Evolutionary conservation across 116 monocot genomes (phyloP).

Genomic region (Zostera marina): DNA sequence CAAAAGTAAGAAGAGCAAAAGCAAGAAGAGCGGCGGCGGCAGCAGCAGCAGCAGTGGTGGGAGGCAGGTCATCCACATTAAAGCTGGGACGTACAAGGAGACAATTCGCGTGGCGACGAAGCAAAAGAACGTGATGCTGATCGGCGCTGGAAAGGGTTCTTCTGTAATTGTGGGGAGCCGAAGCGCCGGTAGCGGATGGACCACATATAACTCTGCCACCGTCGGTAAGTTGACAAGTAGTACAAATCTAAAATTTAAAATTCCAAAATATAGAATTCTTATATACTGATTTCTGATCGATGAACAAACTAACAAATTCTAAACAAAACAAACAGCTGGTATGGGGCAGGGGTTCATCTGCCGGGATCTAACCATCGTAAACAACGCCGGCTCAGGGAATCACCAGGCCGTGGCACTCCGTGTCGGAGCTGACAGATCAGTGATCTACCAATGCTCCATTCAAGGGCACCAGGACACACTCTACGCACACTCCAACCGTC

Average conservation of each 20-base stretch:
- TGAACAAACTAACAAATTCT: too few relatives aligned
- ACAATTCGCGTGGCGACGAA: conserved; percentile 20
- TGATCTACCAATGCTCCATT: conserved; percentile 28
- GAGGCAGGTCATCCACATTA: conserved; percentile 32
- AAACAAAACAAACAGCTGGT: conserved; percentile 16
- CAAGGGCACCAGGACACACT: conserved; percentile 41
- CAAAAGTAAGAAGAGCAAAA: too few relatives aligned
- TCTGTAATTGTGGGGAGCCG: conserved; percentile 26
- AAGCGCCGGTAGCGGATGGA: conserved; percentile 19
- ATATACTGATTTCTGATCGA: too few relatives aligned
- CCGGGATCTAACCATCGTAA: conserved; percentile 37
- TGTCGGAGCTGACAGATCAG: conserved; percentile 21
- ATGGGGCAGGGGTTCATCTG: conserved; percentile 38
- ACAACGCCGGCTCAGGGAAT: conserved; percentile 28
- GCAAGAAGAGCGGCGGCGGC: too few relatives aligned
- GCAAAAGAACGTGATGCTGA: conserved; percentile 57
- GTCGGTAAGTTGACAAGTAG: too few relatives aligned
- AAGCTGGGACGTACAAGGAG: conserved; percentile 40
- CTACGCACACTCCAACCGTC: conserved; percentile 35
- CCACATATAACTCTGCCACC: conserved; percentile 51
- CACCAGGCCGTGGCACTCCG: conserved; percentile 43
- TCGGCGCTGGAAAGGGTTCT: conserved; percentile 49
- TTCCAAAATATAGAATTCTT: too few relatives aligned
- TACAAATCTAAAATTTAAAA: too few relatives aligned
- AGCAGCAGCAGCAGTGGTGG: conserved; percentile 30